phyloP scores from a whole-genome alignment of 345 rosid species.

The Arabidopsis arenosa region DNA sequence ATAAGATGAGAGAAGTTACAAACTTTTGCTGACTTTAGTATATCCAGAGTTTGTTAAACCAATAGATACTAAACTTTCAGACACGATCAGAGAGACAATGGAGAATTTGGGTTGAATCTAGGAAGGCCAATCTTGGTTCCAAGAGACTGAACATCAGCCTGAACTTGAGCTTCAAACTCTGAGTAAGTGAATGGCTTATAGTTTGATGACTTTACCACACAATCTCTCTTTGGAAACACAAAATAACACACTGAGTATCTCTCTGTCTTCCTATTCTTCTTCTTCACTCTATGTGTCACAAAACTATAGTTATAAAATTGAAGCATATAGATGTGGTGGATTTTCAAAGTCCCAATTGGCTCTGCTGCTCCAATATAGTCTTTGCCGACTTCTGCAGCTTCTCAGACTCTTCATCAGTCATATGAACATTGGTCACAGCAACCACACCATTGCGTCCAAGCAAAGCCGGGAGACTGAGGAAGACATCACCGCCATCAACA shows the following conservation, averaged over 20 bases:
- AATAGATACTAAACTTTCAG: not conserved
- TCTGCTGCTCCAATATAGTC: conserved; percentile 70
- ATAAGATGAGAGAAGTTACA: not conserved
- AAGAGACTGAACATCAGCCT: conserved; percentile 56
- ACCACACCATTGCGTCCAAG: conserved; percentile 77
- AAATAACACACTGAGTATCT: conserved; percentile 81
- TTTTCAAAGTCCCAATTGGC: conserved; percentile 63
- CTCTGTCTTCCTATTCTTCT: conserved; percentile 46
- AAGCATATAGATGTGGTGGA: not conserved
- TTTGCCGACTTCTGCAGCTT: conserved; percentile 71
- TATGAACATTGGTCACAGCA: conserved; percentile 79
- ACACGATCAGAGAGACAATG: conserved; percentile 12
- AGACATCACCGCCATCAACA: conserved; percentile 68
- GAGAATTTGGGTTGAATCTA: conserved; percentile 54
- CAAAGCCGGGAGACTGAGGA: conserved; percentile 86
- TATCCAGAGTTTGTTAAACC: not conserved
- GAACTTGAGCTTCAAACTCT: conserved; percentile 75
- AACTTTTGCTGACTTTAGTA: not conserved
- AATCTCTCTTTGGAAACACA: conserved; percentile 65
- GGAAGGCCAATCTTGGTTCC: conserved; percentile 77
- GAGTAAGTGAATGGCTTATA: conserved; percentile 75
- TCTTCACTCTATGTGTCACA: conserved; percentile 64
- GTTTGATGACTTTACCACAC: conserved; percentile 61
- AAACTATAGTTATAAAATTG: not conserved
- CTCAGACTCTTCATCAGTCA: conserved; percentile 68